These are phyloP conservation scores for Pseudonitzschia pungens DNA, from an alignment of 108 stramenopile genomes.

Conservation along the genomic window DNA sequence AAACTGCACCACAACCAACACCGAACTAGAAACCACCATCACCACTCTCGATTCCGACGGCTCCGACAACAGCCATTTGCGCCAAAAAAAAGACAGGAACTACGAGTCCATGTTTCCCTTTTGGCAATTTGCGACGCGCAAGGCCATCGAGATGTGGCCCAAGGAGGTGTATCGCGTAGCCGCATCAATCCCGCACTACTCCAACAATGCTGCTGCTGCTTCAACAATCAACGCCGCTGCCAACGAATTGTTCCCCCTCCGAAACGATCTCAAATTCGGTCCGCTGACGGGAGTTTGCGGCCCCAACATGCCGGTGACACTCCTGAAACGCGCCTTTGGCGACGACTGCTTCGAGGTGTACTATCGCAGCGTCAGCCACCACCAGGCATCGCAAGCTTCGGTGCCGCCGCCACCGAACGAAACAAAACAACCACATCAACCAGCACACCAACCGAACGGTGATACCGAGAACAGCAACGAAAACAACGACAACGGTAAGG, in stretches of 20 bases:
- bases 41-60: too few species aligned
- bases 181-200: too few species aligned
- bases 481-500: background rate
- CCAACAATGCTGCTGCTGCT: too few species aligned
- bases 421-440: slow-evolving; percentile 9
- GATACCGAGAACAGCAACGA: background rate
- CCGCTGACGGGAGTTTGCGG: slow-evolving; percentile 49
- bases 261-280: slow-evolving; percentile 49
- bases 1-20: background rate
- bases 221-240: too few species aligned
- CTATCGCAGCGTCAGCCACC: slow-evolving; percentile 56
- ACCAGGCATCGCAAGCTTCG: background rate
- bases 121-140: slow-evolving; percentile 74
- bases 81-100: background rate
- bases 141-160: slow-evolving; percentile 77
- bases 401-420: too few species aligned
- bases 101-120: slow-evolving; percentile 40
- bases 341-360: slow-evolving; percentile 72
- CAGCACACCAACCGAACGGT: slow-evolving; percentile 14
- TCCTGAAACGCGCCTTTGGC: slow-evolving; percentile 70
- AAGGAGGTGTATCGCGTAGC: slow-evolving; percentile 57
- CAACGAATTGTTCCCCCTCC: slow-evolving; percentile 57
- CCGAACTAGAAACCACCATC: too few species aligned
- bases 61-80: background rate
- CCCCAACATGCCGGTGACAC: slow-evolving; percentile 42